phyloP scores from a whole-genome alignment of 345 rosid species.

The Stellera chamaejasme region DNA sequence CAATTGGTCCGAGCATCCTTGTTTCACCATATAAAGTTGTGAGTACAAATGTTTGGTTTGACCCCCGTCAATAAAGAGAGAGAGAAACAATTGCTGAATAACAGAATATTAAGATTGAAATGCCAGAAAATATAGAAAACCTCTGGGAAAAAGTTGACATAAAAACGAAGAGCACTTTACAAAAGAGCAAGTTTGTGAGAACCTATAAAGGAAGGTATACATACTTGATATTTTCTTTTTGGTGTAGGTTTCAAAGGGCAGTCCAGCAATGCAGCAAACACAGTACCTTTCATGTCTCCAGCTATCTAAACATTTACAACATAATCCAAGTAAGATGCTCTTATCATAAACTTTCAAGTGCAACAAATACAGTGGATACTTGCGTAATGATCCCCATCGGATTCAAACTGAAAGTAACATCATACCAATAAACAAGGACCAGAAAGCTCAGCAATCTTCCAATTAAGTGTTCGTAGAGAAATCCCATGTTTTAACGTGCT shows the following conservation, averaged over 20 bases:
- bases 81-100: conserved; percentile 4
- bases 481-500: conserved; percentile 95
- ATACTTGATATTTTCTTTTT: conserved; percentile 88
- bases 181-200: no score
- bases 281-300: conserved; percentile 81
- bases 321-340: conserved; percentile 7
- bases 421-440: conserved; percentile 89
- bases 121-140: neutral
- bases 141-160: conserved; percentile 2
- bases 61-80: conserved; percentile 38
- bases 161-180: neutral
- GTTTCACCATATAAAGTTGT: conserved; percentile 87
- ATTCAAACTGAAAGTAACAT: neutral
- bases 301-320: conserved; percentile 40
- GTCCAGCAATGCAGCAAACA: conserved; percentile 73
- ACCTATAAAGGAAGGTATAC: neutral
- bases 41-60: conserved; percentile 78
- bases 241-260: conserved; percentile 80
- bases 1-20: conserved; percentile 86
- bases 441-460: conserved; percentile 61
- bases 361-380: no score
- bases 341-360: neutral
- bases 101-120: neutral
- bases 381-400: no score
- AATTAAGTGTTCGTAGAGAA: conserved; percentile 82